Conservation (phyloP, 768 basidiomycete species). For the Lactarius indigo region DNA sequence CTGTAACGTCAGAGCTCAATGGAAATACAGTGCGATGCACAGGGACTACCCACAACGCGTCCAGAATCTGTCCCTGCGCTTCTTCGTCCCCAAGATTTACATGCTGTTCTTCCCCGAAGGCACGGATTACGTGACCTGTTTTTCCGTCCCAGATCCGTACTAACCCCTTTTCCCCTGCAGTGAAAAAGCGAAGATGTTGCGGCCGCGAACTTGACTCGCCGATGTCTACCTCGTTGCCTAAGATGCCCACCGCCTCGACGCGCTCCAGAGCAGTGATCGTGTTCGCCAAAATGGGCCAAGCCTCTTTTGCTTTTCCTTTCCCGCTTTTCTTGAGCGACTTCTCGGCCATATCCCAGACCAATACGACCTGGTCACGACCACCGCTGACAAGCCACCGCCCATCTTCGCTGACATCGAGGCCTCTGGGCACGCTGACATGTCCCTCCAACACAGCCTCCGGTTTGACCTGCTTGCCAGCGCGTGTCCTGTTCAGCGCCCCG, state of each 20-base stretch:
- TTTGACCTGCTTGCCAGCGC: constrained; percentile 52
- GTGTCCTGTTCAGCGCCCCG: constrained; percentile 47
- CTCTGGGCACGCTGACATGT: constrained; percentile 91
- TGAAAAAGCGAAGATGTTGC: constrained; percentile 64
- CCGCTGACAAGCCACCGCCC: constrained; percentile 90
- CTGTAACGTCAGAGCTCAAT: constrained; percentile 38
- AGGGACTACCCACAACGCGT: constrained; percentile 62
- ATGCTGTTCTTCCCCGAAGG: constrained; percentile 50
- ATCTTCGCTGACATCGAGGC: constrained; percentile 78
- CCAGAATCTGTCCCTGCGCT: constrained; percentile 79
- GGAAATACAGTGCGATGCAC: constrained; percentile 1
- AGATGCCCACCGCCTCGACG: constrained; percentile 79
- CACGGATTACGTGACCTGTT: constrained; percentile 58
- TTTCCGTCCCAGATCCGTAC: constrained; percentile 82
- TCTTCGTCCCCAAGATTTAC: constrained; percentile 54
- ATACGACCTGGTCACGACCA: constrained; percentile 87
- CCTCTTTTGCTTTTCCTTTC: constrained; percentile 48
- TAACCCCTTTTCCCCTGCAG: constrained; percentile 87
- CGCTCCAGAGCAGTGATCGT: constrained; percentile 84
- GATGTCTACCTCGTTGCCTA: constrained; percentile 49
- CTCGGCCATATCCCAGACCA: constrained; percentile 80
- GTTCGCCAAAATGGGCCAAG: constrained; percentile 58
- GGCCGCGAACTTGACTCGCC: constrained; percentile 40
- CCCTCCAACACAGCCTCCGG: constrained; percentile 86
- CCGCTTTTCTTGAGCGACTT: constrained; percentile 35